phyloP scores from a whole-genome alignment of 371 early-diverging fungal species.

The Mortierella sp. region DNA sequence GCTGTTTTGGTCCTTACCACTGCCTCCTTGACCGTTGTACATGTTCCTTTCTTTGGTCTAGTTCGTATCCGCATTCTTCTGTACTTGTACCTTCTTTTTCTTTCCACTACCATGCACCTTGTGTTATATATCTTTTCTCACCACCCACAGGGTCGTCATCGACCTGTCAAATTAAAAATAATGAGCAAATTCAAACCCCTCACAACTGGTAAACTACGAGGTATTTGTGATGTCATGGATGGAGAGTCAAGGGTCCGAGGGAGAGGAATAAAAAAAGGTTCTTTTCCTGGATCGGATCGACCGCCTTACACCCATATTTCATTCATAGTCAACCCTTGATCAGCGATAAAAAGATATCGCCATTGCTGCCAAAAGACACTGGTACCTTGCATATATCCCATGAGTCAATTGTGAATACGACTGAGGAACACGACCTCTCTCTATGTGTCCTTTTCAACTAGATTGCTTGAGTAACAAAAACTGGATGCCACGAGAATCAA shows the following conservation, averaged over 20 bases:
- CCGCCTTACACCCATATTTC: too few relatives aligned
- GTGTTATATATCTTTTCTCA: background rate
- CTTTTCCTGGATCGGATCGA: too few relatives aligned
- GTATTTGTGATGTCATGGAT: background rate
- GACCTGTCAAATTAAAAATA: background rate
- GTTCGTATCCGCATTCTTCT: background rate
- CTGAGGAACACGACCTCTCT: too few relatives aligned
- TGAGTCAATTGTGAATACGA: background rate
- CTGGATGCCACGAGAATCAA: too few relatives aligned
- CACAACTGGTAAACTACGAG: background rate
- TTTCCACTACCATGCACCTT: background rate
- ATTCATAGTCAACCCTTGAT: too few relatives aligned
- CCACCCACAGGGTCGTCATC: background rate
- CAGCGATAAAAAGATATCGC: background rate
- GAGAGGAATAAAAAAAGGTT: too few relatives aligned
- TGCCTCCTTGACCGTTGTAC: background rate
- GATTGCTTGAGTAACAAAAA: too few relatives aligned
- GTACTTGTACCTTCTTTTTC: background rate
- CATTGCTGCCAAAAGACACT: too few relatives aligned
- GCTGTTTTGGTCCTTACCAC: background rate
- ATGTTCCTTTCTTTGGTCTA: background rate
- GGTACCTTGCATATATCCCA: too few relatives aligned
- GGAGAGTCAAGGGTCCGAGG: too few relatives aligned
- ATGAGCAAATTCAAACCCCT: background rate
- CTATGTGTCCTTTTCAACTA: too few relatives aligned